Evolutionary conservation across 179 eudicot species (phyloP), one percentile per base, ranked within the genome.

Genomic region (Beta corolliflora): DNA sequence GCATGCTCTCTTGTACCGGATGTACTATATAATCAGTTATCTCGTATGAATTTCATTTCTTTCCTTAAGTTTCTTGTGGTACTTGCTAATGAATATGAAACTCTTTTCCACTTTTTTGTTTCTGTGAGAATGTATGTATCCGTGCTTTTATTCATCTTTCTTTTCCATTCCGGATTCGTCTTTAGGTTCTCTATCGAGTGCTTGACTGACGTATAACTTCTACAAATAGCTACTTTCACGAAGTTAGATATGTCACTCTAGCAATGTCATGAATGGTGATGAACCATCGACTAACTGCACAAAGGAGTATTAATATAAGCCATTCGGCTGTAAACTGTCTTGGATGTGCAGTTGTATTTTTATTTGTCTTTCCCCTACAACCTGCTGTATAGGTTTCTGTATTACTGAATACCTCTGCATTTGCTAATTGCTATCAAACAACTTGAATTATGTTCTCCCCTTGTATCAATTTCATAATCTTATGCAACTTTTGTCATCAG

Each of bases 401-500:
- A 15, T 55, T 55, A 12, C 16, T 55, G 59, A 13, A 55, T 8
- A 13, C 11, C 16, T 12, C 18, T 55, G 59, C 59, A 55, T 8
- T 55, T 55, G 59, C 59, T 55, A 55, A 3, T 55, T 11, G 15
- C 16, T 71, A 10, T 76, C n/a, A 15, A 5, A 8, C 29, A 61
- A 44, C 79, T 58, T 23, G 21, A 61, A 12, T 46, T 61, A 21
- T 23, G 41, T 23, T 63, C 67, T 63, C 15, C 9, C 21, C 61
- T 73, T 25, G 16, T 60, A 13, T 8, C 45, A 19, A 7, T 61
- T 36, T 44, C 56, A 61, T 4, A 71, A 60, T 61, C 69, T 52
- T 41, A 31, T 74, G 53, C 55, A 14, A 44, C 61, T 74, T 14
- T 29, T 31, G 69, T 71, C 66, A 68, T 66, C 87, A 96, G 99